Evolutionary conservation across 2,329 filamentous ascomycete species (phyloP).

Genomic region (Dichotomopilus funicola): DNA sequence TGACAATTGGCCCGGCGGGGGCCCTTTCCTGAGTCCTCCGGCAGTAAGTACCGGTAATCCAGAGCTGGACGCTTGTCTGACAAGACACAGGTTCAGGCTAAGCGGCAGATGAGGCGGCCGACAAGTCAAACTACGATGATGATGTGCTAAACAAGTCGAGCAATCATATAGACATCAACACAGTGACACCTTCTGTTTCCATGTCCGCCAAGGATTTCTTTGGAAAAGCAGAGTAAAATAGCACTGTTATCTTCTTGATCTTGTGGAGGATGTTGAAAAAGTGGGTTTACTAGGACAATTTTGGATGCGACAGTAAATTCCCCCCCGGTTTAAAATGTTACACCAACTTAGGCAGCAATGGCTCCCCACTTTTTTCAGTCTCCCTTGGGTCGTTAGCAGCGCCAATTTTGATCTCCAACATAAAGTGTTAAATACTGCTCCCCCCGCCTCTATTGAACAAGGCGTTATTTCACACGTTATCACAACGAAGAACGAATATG

Average conservation of each 20-base stretch:
- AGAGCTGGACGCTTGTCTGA: not conserved
- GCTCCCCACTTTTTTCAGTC: not conserved
- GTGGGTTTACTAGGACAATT: not conserved
- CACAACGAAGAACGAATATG: not conserved
- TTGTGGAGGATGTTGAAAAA: not conserved
- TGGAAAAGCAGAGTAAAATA: not conserved
- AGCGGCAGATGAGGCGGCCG: not conserved
- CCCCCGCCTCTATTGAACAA: not conserved
- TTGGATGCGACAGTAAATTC: not conserved
- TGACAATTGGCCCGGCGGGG: not conserved
- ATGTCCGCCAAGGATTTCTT: not conserved
- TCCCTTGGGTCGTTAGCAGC: not conserved
- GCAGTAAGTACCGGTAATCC: not conserved
- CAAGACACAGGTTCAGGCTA: not conserved
- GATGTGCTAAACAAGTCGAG: not conserved
- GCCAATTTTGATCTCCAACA: not conserved
- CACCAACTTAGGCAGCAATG: not conserved
- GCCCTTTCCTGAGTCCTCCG: not conserved
- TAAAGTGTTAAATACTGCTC: not conserved
- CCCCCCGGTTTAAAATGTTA: not conserved
- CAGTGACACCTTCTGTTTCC: not conserved
- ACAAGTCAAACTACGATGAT: not conserved
- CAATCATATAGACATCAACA: conserved; percentile 29
- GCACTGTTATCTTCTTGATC: not conserved
- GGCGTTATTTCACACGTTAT: not conserved